These are phyloP conservation scores for Boletus rufocinnamomeus DNA, from an alignment of 768 basidiomycete species.

Conservation along the genomic window DNA sequence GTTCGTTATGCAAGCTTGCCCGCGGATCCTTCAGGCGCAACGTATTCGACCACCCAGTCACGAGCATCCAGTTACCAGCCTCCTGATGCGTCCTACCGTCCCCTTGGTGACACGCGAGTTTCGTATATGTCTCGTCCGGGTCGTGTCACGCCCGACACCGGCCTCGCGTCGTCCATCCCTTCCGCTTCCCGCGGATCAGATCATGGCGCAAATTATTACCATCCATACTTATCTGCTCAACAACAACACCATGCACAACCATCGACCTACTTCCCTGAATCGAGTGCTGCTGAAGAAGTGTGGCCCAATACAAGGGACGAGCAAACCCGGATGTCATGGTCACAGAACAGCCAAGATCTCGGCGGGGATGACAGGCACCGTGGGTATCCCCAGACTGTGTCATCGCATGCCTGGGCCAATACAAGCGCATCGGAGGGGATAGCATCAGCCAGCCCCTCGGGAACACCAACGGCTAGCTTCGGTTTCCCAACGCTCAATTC, in stretches of 20 bases:
- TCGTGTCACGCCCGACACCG: conserved; percentile 30
- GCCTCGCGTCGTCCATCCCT: conserved; percentile 20
- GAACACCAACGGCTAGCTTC: conserved; percentile 28
- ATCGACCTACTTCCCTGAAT: conserved; percentile 27
- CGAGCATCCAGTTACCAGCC: conserved; percentile 29
- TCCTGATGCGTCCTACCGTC: conserved; percentile 26
- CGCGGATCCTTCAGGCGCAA: conserved; percentile 20
- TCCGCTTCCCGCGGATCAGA: conserved; percentile 32
- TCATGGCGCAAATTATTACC: conserved; percentile 24
- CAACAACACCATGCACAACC: conserved; percentile 28
- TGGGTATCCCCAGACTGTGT: conserved; percentile 29
- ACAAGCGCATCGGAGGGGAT: conserved; percentile 27
- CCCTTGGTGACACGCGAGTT: conserved; percentile 29
- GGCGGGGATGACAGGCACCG: conserved; percentile 30
- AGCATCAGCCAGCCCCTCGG: conserved; percentile 24
- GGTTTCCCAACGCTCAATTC: conserved; percentile 56
- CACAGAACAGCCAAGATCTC: conserved; percentile 28
- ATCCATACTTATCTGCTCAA: conserved; percentile 28
- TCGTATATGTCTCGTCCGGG: conserved; percentile 32
- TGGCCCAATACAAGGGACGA: conserved; percentile 29
- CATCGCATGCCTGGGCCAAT: conserved; percentile 31
- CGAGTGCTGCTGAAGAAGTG: conserved; percentile 20
- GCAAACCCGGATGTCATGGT: conserved; percentile 27
- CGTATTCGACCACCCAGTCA: conserved; percentile 17
- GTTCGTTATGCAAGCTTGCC: conserved; percentile 23